Evolutionary conservation across 2,329 filamentous ascomycete species (phyloP), one percentile per base, ranked within the genome.

Genomic region (Ceratocystis eucalypticola): DNA sequence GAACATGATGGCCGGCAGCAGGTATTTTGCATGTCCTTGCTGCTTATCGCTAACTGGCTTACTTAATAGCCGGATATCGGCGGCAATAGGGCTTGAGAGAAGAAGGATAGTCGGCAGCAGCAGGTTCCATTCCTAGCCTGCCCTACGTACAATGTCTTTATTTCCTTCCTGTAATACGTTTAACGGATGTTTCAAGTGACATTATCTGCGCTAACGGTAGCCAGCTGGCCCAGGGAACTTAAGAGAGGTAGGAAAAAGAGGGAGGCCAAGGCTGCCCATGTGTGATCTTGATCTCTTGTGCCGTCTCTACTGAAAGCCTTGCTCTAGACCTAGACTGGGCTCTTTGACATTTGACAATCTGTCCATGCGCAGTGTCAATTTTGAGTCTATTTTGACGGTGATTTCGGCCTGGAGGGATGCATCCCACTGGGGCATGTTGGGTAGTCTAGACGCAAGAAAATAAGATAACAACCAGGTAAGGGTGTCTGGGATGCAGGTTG

Each of bases 301-400:
- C 10, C 1, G 46, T 53, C 5, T 53, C 20, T 53, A 12, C 8
- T 5, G 8, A 28, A 10, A 28, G 20, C 8, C 22, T 41, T 53
- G 48, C 48, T 53, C 22, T 28, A 28, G 28, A 28, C 28, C 28
- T 28, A 28, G 48, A 53, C 10, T 15, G 20, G 20, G 10, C 10
- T 28, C 20, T 25, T 53, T 53, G 48, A 53, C 48, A 53, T 25
- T 37, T 59, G 25, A n/a, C 55, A 59, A n/a, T 37, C 8, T 59
- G 15, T 37, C 55, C 28, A 59, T 59, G 55, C 28, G 33, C 25
- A n/a, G 28, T 59, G 55, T 59, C 28, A 59, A 33, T 30, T 59
- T 33, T 59, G 28, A 37, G 55, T 59, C 55, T 20, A 59, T 59
- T 59, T 59, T 59, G 55, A 59, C 55, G 5, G 55, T 41, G 28